Percentiles rank a stretch among this genome's conserved stretches.
Conservation (phyloP, 2,329 filamentous ascomycete genomes). For the Pyrenophora teres region DNA sequence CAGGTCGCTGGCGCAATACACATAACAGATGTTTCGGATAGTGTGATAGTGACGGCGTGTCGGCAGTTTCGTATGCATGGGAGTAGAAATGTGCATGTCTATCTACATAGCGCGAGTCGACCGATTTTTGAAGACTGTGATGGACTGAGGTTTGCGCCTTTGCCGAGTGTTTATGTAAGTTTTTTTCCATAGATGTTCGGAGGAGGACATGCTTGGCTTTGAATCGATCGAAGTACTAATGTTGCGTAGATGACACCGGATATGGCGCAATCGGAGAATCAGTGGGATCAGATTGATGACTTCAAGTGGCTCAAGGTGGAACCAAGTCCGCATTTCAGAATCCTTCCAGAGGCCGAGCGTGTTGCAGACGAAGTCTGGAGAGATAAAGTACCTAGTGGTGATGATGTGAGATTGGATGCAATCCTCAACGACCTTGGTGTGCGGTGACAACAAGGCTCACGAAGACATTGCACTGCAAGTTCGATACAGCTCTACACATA, state of each 20-base stretch:
- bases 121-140: slow-evolving; percentile 93
- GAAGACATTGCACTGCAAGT: background rate
- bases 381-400: slow-evolving; percentile 52
- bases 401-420: slow-evolving; percentile 19
- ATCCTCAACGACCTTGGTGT: slow-evolving; percentile 16
- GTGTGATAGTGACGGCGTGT: slow-evolving; percentile 72
- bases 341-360: slow-evolving; percentile 65
- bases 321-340: slow-evolving; percentile 84
- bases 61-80: slow-evolving; percentile 95
- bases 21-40: slow-evolving; percentile 74
- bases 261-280: slow-evolving; percentile 55
- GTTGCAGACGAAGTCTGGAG: slow-evolving; percentile 69
- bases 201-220: background rate
- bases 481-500: background rate
- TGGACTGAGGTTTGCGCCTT: slow-evolving; percentile 75
- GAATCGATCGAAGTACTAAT: background rate
- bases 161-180: slow-evolving; percentile 73
- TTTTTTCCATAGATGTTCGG: background rate
- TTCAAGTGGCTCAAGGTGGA: slow-evolving; percentile 95
- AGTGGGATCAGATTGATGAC: slow-evolving; percentile 91
- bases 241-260: slow-evolving; percentile 27
- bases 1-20: slow-evolving; percentile 80
- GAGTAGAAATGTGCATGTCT: slow-evolving; percentile 78
- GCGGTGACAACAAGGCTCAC: background rate
- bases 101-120: slow-evolving; percentile 78